Conservation (phyloP, 1,139 yeast genomes). For the Kodamaea ohmeri region DNA sequence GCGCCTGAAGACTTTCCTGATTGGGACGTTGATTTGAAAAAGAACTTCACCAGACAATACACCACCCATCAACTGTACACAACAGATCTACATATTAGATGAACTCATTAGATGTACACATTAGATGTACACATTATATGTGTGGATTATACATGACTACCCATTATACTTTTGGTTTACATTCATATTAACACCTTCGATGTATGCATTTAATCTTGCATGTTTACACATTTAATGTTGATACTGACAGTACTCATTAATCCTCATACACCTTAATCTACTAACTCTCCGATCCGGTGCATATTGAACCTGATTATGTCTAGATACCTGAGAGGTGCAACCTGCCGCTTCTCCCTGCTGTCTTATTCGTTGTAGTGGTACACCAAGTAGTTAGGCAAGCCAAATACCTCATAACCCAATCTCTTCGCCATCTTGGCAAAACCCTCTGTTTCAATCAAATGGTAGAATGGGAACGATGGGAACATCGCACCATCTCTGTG, state of each 20-base stretch:
- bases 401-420: constrained; percentile 85
- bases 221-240: no score
- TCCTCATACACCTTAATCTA: no score
- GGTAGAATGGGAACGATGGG: constrained; percentile 97
- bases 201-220: no score
- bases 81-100: neutral
- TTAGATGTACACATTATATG: no score
- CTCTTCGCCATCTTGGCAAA: constrained; percentile 98
- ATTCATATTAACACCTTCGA: neutral
- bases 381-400: constrained; percentile 91
- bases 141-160: no score
- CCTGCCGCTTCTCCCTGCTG: no score
- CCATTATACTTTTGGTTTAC: no score
- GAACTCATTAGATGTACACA: no score
- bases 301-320: no score
- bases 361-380: constrained; percentile 71
- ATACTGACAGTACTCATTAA: no score
- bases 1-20: constrained; percentile 8
- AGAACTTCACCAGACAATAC: neutral
- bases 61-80: neutral
- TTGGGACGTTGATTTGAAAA: constrained; percentile 4
- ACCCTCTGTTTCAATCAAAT: constrained; percentile 95
- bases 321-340: no score
- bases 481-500: constrained; percentile 99
- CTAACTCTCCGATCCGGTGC: no score